Percentiles rank a stretch among this genome's conserved stretches.
These are phyloP conservation scores for Ostreobium quekettii DNA, from an alignment of 139 green algal genomes.

Conservation along the genomic window DNA sequence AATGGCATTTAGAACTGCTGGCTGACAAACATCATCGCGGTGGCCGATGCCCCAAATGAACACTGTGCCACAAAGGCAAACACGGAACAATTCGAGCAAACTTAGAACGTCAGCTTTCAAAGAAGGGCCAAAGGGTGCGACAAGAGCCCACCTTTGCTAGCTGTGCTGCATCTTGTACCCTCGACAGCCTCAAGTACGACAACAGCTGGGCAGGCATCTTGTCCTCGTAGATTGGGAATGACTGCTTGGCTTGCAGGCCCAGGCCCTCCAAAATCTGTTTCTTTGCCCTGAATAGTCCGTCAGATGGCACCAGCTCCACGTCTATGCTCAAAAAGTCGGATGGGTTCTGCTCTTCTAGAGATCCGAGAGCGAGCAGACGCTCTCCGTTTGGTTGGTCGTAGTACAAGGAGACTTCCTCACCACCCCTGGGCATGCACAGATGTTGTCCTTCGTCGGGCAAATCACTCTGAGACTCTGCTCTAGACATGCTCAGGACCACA, in stretches of 20 bases:
- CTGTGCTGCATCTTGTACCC: conserved; percentile 55
- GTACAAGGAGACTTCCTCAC: conserved; percentile 56
- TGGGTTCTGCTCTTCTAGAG: conserved; percentile 53
- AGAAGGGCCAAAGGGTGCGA: too few species aligned
- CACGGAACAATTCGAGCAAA: too few species aligned
- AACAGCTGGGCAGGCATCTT: conserved; percentile 85
- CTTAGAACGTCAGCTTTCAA: too few species aligned
- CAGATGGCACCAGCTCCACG: conserved; percentile 31
- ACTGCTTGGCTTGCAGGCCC: conserved; percentile 45
- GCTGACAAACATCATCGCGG: too few species aligned
- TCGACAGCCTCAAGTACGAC: conserved; percentile 74
- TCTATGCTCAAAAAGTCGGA: conserved; percentile 55
- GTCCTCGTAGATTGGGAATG: conserved; percentile 86
- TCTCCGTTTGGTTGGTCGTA: conserved; percentile 75
- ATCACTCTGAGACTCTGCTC: not conserved
- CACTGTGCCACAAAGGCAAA: too few species aligned
- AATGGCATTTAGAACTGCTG: too few species aligned
- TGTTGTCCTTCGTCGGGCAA: not conserved
- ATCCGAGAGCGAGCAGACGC: conserved; percentile 67
- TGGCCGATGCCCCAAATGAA: too few species aligned
- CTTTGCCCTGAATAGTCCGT: conserved; percentile 51
- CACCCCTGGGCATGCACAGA: conserved; percentile 31
- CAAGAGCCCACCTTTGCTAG: conserved; percentile 43
- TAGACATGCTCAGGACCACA: not conserved
- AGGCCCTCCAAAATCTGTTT: conserved; percentile 53